Conservation (phyloP, 179 eudicot genomes). For the Silene vulgaris region DNA sequence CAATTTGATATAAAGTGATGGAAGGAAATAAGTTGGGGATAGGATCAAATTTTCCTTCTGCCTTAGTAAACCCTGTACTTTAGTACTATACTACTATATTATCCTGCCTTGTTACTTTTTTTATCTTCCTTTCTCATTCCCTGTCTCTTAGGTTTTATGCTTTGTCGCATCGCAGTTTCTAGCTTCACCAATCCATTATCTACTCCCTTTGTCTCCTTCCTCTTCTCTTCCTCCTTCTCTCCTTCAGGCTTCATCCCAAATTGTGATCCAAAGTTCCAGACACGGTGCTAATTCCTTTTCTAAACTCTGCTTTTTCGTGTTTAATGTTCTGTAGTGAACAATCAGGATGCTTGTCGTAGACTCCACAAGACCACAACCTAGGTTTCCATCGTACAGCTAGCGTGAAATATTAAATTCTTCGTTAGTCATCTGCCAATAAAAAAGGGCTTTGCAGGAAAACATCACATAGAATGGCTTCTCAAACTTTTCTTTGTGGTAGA, state of each 20-base stretch:
- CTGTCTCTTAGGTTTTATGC: background rate
- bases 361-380: constrained; percentile 1
- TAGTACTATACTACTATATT: background rate
- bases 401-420: background rate
- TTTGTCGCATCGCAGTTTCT: background rate
- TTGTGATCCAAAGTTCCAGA: background rate
- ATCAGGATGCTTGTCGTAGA: background rate
- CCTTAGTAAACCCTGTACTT: background rate
- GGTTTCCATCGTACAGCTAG: background rate
- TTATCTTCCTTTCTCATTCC: background rate
- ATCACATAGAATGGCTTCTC: background rate
- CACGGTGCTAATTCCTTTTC: background rate
- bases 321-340: background rate
- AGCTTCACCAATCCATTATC: background rate
- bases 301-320: background rate
- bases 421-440: background rate
- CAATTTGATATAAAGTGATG: background rate
- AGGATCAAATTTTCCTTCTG: background rate
- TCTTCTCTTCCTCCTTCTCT: background rate
- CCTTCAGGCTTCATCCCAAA: background rate
- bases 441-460: constrained; percentile 9
- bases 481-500: background rate
- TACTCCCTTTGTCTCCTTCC: background rate
- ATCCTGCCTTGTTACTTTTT: background rate
- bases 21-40: background rate